Conservation (phyloP, 2,329 filamentous ascomycete species). For the Fusarium irregulare region DNA sequence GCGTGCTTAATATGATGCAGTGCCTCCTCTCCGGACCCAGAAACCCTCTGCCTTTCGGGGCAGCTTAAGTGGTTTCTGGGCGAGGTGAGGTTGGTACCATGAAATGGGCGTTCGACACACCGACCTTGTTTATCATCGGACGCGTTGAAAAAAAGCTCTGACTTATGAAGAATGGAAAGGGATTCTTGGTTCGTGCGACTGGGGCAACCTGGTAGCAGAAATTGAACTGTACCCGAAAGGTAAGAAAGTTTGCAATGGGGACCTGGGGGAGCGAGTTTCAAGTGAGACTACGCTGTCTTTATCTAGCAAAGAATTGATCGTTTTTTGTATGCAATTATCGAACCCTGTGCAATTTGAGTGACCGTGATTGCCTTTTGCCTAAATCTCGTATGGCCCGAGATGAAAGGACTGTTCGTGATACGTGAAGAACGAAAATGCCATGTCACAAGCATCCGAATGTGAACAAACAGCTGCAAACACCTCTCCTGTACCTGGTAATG, state of each 20-base stretch:
- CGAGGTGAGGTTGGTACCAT: conserved; percentile 75
- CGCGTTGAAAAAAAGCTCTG: conserved; percentile 98
- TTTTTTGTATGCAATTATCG: neutral
- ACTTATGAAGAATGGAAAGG: conserved; percentile 64
- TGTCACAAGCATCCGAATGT: conserved; percentile 4
- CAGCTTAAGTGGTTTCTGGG: conserved; percentile 86
- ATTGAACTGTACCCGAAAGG: conserved; percentile 14
- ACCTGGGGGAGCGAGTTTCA: neutral
- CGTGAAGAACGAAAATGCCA: conserved; percentile 15
- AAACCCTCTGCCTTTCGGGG: conserved; percentile 82
- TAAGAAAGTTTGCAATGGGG: conserved; percentile 4
- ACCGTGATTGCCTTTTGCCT: neutral
- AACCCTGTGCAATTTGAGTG: neutral
- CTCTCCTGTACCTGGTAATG: neutral
- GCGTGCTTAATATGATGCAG: conserved; percentile 91
- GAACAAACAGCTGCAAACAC: neutral
- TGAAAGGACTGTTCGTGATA: conserved; percentile 34
- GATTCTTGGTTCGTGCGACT: conserved; percentile 22
- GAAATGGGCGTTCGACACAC: conserved; percentile 99
- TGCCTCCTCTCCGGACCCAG: conserved; percentile 72
- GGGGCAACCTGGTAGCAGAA: conserved; percentile 16
- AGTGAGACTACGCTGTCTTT: conserved; percentile 7
- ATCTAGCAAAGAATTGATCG: neutral
- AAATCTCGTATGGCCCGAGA: conserved; percentile 8
- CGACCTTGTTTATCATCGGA: conserved; percentile 95